Conservation (phyloP, 371 early-diverging fungal genomes). For the Cokeromyces recurvatus region DNA sequence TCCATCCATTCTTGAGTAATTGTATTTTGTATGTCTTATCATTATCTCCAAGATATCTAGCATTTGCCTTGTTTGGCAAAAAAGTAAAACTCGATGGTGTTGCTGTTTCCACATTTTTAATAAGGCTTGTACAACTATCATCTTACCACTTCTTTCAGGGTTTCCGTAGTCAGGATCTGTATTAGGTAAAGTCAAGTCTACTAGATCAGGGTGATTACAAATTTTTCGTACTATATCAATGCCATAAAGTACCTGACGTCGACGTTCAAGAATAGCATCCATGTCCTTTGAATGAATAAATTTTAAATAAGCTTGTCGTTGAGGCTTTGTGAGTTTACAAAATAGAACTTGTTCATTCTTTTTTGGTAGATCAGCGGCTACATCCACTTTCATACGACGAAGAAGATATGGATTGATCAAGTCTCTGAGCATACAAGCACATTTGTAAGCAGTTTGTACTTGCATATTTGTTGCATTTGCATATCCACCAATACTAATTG, state of each 20-base stretch:
- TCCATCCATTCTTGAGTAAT: constrained; percentile 94
- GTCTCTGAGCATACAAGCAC: constrained; percentile 86
- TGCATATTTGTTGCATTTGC: constrained; percentile 84
- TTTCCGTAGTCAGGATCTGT: constrained; percentile 62
- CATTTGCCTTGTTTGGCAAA: constrained; percentile 96
- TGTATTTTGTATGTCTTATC: constrained; percentile 42
- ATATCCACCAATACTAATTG: constrained; percentile 91
- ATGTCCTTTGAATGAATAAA: constrained; percentile 72
- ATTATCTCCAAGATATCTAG: constrained; percentile 88
- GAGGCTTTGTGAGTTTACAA: constrained; percentile 81
- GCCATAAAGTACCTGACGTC: constrained; percentile 81
- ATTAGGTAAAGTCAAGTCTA: constrained; percentile 22
- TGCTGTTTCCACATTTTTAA: constrained; percentile 84
- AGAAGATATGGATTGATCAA: constrained; percentile 93
- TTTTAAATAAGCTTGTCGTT: constrained; percentile 72
- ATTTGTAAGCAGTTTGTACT: constrained; percentile 91
- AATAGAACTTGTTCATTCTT: constrained; percentile 95
- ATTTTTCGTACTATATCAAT: constrained; percentile 96
- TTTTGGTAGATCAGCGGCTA: constrained; percentile 86
- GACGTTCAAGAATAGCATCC: constrained; percentile 78
- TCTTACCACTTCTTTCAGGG: constrained; percentile 76
- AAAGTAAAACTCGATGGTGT: constrained; percentile 88
- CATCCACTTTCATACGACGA: constrained; percentile 91
- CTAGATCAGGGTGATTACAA: constrained; percentile 94
- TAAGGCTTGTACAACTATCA: constrained; percentile 81